A percentile compares a stretch with the other conserved stretches of the same genome.
Conservation (phyloP, 768 basidiomycete species). For the Panaeolus cyanescens region DNA sequence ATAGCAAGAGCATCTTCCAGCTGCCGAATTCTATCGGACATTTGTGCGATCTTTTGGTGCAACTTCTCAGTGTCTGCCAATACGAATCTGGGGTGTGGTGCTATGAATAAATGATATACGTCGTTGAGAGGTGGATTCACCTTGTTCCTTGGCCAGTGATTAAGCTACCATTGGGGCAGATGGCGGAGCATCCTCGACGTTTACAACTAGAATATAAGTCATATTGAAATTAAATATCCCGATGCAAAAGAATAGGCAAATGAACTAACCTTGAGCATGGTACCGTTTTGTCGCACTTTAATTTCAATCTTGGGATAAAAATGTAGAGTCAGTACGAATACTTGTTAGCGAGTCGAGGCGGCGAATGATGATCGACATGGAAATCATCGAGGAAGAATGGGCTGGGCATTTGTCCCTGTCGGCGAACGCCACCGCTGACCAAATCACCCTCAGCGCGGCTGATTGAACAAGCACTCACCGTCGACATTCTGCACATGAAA, state of each 20-base stretch:
- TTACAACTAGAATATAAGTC: slow-evolving; percentile 46
- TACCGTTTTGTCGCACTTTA: slow-evolving; percentile 76
- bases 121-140: slow-evolving; percentile 33
- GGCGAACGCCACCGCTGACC: not conserved
- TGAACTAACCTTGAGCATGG: slow-evolving; percentile 50
- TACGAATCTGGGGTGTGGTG: slow-evolving; percentile 53
- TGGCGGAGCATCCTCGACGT: slow-evolving; percentile 73
- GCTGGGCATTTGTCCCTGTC: slow-evolving; percentile 4
- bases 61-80: slow-evolving; percentile 72
- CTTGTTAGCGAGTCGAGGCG: slow-evolving; percentile 4
- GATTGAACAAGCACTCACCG: slow-evolving; percentile 37
- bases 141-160: slow-evolving; percentile 79
- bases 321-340: not conserved
- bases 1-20: slow-evolving; percentile 69
- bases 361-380: slow-evolving; percentile 1
- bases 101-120: slow-evolving; percentile 2
- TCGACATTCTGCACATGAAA: slow-evolving; percentile 66
- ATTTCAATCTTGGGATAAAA: slow-evolving; percentile 49
- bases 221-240: not conserved
- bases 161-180: slow-evolving; percentile 78
- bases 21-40: slow-evolving; percentile 72
- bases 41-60: slow-evolving; percentile 65
- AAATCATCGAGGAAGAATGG: not conserved
- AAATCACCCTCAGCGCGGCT: not conserved
- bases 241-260: slow-evolving; percentile 3